These are phyloP conservation scores for Steccherinum ochraceum DNA, from an alignment of 768 basidiomycete genomes.

Conservation along the genomic window DNA sequence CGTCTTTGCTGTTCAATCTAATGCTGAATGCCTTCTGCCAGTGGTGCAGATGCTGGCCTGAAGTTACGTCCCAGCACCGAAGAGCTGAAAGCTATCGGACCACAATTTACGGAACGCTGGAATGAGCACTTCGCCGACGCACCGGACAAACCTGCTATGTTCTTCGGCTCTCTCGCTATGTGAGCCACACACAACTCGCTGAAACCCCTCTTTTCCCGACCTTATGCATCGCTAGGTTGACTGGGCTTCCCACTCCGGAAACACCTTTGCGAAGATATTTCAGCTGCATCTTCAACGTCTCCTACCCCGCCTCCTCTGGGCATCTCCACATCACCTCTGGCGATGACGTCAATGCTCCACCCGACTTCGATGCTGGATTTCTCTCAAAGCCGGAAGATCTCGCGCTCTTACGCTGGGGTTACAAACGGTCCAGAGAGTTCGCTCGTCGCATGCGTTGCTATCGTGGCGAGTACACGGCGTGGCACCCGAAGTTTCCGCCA, in stretches of 20 bases:
- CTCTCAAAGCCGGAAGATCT: constrained; percentile 27
- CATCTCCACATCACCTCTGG: constrained; percentile 41
- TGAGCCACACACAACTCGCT: constrained; percentile 20
- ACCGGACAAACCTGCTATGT: constrained; percentile 51
- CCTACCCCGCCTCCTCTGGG: constrained; percentile 42
- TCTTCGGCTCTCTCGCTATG: constrained; percentile 36
- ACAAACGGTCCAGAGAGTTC: constrained; percentile 52
- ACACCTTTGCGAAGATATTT: constrained; percentile 16
- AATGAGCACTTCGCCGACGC: constrained; percentile 39
- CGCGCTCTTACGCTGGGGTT: constrained; percentile 39
- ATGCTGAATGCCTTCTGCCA: constrained; percentile 15
- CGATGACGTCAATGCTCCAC: constrained; percentile 32
- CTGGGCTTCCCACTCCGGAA: constrained; percentile 10
- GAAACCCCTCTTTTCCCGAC: background rate
- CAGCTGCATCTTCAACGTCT: constrained; percentile 5
- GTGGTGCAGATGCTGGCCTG: constrained; percentile 48
- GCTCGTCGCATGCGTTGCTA: constrained; percentile 44
- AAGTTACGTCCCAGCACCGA: constrained; percentile 46
- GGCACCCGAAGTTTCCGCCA: constrained; percentile 25
- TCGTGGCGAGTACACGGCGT: constrained; percentile 23
- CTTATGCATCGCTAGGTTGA: constrained; percentile 9
- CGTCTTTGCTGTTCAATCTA: background rate
- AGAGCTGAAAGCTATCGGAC: constrained; percentile 44
- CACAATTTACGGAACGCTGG: constrained; percentile 45
- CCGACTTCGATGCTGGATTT: constrained; percentile 39